phyloP scores from a whole-genome alignment of 257 asterid genomes.

The Capsicum rhomboideum region DNA sequence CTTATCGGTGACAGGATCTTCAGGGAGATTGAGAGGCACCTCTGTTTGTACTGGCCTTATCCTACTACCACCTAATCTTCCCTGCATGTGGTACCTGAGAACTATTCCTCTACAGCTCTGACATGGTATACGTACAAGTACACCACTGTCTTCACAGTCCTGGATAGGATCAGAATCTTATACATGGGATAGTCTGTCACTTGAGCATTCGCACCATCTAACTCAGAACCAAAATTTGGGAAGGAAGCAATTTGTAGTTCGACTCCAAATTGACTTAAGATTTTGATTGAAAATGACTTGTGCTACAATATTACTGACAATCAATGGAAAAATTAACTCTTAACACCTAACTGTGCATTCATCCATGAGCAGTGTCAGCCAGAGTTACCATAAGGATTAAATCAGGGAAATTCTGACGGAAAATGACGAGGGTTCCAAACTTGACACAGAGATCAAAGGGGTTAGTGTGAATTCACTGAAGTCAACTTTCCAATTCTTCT shows the following conservation, averaged over 20 bases:
- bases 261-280: not conserved
- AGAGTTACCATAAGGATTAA: not conserved
- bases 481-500: not conserved
- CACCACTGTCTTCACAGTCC: not conserved
- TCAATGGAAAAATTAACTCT: not conserved
- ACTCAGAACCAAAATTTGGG: not conserved
- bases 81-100: not conserved
- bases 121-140: not conserved
- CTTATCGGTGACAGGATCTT: not conserved
- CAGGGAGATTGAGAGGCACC: not conserved
- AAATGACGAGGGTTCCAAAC: not conserved
- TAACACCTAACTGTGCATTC: not conserved
- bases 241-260: not conserved
- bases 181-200: not conserved
- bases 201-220: not conserved
- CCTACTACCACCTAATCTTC: not conserved
- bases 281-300: not conserved
- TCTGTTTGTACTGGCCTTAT: not conserved
- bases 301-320: not conserved
- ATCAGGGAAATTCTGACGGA: not conserved
- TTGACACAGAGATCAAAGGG: not conserved
- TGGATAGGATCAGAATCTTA: not conserved
- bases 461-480: not conserved
- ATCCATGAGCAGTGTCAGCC: not conserved
- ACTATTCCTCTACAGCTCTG: not conserved